Evolutionary conservation across 2,329 filamentous ascomycete genomes (phyloP).

Genomic region (Parafenestella ontariensis): DNA sequence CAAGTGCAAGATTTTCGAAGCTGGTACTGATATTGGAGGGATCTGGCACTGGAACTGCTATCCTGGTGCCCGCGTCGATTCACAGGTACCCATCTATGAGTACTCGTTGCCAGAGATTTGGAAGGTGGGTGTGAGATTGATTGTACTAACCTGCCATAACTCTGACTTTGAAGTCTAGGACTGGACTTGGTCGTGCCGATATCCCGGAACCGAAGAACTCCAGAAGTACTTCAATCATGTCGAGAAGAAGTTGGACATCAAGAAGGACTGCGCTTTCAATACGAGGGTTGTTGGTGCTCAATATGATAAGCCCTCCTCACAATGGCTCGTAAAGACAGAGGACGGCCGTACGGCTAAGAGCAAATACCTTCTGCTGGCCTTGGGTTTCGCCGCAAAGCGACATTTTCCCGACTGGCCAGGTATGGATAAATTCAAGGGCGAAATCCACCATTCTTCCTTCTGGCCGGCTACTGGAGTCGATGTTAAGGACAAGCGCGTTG

Average conservation of each 20-base stretch:
- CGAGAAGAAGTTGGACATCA: constrained; percentile 62
- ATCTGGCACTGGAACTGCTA: constrained; percentile 57
- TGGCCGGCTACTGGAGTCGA: constrained; percentile 67
- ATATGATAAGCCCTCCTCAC: constrained; percentile 57
- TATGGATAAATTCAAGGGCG: constrained; percentile 66
- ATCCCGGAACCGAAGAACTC: constrained; percentile 61
- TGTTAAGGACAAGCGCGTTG: constrained; percentile 65
- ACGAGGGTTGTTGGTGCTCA: constrained; percentile 61
- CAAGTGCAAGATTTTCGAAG: constrained; percentile 51
- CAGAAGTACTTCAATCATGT: constrained; percentile 66
- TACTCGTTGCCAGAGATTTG: constrained; percentile 57
- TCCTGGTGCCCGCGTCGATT: constrained; percentile 56
- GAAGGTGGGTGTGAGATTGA: constrained; percentile 36
- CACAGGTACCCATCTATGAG: constrained; percentile 56
- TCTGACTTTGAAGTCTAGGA: constrained; percentile 42
- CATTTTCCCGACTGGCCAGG: constrained; percentile 68
- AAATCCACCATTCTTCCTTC: constrained; percentile 66
- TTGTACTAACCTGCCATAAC: neutral
- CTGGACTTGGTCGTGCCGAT: constrained; percentile 65
- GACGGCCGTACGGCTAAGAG: constrained; percentile 60
- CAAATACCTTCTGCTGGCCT: constrained; percentile 61
- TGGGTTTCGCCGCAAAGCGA: constrained; percentile 66
- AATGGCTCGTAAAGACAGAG: constrained; percentile 60
- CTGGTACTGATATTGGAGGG: constrained; percentile 51
- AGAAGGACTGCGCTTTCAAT: constrained; percentile 65